phyloP scores from a whole-genome alignment of 495 filamentous ascomycete species.

The Aspergillus hancockii region DNA sequence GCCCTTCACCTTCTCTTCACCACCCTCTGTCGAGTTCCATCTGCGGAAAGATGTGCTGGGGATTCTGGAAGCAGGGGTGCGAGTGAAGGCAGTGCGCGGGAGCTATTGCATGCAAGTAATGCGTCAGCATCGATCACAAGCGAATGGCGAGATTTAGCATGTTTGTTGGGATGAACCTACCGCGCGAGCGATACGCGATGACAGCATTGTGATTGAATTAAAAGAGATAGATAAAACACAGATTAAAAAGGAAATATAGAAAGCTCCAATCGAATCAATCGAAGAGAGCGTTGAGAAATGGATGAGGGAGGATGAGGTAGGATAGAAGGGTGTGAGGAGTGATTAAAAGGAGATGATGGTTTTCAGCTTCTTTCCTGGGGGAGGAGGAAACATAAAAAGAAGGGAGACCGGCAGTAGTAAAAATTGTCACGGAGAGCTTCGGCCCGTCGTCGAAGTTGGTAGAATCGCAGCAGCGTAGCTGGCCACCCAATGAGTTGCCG shows the following conservation, averaged over 20 bases:
- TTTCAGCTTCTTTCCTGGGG: conserved; percentile 19
- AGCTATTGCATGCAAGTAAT: conserved; percentile 31
- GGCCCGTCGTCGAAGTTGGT: conserved; percentile 44
- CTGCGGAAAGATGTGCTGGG: conserved; percentile 63
- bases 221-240: conserved; percentile 36
- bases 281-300: conserved; percentile 32
- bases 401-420: conserved; percentile 42
- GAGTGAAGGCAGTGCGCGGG: conserved; percentile 49
- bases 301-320: conserved; percentile 32
- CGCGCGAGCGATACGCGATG: conserved; percentile 59
- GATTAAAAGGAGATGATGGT: conserved; percentile 26
- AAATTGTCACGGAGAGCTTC: conserved; percentile 53
- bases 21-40: conserved; percentile 81
- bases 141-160: conserved; percentile 19
- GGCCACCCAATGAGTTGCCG: conserved; percentile 11
- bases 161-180: conserved; percentile 55
- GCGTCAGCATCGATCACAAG: conserved; percentile 26
- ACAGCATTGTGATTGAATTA: conserved; percentile 51
- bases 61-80: conserved; percentile 54
- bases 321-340: neutral
- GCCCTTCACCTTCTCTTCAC: conserved; percentile 88
- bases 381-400: conserved; percentile 24
- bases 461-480: conserved; percentile 33
- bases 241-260: conserved; percentile 33
- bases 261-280: conserved; percentile 44